Conservation (phyloP, 1,284 basidiomycete species). For the Fomes fomentarius region DNA sequence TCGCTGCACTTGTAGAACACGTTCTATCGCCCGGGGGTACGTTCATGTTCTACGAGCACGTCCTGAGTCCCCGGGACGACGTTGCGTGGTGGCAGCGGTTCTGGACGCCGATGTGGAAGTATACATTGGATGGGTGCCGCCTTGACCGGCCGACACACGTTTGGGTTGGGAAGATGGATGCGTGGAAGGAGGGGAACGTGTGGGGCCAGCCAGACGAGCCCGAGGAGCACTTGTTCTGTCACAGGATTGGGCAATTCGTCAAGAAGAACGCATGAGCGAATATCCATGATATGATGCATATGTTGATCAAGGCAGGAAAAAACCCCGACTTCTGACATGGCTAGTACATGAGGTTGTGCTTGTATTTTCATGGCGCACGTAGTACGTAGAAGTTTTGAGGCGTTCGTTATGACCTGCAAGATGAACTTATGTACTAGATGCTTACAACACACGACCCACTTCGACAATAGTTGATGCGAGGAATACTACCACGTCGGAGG, state of each 20-base stretch:
- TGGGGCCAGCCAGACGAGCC: slow-evolving; percentile 31
- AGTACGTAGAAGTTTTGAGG: too few species aligned
- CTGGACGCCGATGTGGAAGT: slow-evolving; percentile 68
- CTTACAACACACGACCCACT: too few species aligned
- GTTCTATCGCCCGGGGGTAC: slow-evolving; percentile 60
- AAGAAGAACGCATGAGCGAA: slow-evolving; percentile 41
- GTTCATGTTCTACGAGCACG: slow-evolving; percentile 69
- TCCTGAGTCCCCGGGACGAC: slow-evolving; percentile 49
- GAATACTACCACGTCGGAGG: too few species aligned
- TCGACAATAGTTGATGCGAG: too few species aligned
- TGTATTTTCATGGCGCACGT: too few species aligned
- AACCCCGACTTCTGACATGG: too few species aligned
- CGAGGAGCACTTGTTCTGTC: slow-evolving; percentile 59
- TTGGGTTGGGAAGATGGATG: slow-evolving; percentile 48
- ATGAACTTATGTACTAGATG: too few species aligned
- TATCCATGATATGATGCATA: slow-evolving; percentile 46
- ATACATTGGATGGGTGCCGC: slow-evolving; percentile 25
- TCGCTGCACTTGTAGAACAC: slow-evolving; percentile 46
- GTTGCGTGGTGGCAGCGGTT: slow-evolving; percentile 69
- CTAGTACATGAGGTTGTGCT: too few species aligned
- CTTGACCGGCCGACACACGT: slow-evolving; percentile 40
- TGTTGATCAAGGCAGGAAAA: slow-evolving; percentile 47
- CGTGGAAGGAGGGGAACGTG: slow-evolving; percentile 44
- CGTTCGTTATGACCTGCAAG: too few species aligned
- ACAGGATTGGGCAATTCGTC: slow-evolving; percentile 55